Base-by-base conservation (phyloP, 345 rosid species). In the Adansonia digitata region DNA sequence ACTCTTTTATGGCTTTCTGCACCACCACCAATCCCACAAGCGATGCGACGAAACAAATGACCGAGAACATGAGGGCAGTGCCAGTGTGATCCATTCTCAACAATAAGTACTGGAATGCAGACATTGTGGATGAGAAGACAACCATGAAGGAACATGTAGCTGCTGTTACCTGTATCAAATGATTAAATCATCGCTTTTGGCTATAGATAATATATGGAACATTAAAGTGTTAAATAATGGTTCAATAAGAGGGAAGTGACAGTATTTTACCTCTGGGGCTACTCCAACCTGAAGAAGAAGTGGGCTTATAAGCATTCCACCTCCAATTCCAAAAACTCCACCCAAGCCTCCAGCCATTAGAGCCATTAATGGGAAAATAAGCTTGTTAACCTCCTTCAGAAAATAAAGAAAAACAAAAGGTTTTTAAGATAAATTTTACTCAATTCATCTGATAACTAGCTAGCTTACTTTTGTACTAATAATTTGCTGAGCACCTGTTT, bases 261-360 rank as follows among this genome's bases (percentile, higher is more conserved):
- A 15, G 27, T 43, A 56, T 20, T 40, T 76, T 57, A 91, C 94
- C 97, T 90, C 90, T 2, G 95, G 97, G 43, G 86, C 78, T 24
- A 91, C 82, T 17, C 95, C 91, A 10, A 92, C 88, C 27, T 88
- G 95, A 45, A 94, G 91, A 61, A 94, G 98, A 78, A 94, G 97
- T 20, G 91, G 98, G 75, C 94, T 92, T 69, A 89, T 89, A 31
- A 92, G 91, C 97, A 92, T 91, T 46, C 94, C 98, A 4, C 98
- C 97, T 53, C 98, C 98, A 69, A 94, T 89, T 46, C 98, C 98
- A 3, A 92, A 94, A 75, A 90, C 82, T 73, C 98, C 96, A 17
- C 96, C 98, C 69, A 94, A 49, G 6, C 87, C 71, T 57, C 98
- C 98, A 2, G 98, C 97, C 73, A 88, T 31, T 5, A 92, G 77